Conservation (phyloP, 495 filamentous ascomycete species). For the Penicillium steckii region DNA sequence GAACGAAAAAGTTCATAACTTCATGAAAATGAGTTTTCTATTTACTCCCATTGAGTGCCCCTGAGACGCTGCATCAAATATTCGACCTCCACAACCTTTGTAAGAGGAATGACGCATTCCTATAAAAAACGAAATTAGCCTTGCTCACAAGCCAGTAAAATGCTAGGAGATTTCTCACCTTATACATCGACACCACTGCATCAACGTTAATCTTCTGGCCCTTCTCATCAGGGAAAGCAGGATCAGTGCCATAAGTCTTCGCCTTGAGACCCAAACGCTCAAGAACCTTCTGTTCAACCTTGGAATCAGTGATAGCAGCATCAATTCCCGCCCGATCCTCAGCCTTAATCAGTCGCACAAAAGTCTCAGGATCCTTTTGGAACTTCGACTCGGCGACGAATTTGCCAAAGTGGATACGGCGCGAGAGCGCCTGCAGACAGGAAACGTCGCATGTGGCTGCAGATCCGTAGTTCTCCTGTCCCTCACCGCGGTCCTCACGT, state of each 20-base stretch:
- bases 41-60: conserved; percentile 61
- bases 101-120: conserved; percentile 93
- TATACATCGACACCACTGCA: conserved; percentile 92
- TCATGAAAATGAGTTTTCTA: conserved; percentile 14
- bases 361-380: conserved; percentile 73
- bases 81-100: conserved; percentile 95
- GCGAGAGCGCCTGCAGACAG: conserved; percentile 86
- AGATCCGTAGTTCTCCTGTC: conserved; percentile 93
- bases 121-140: conserved; percentile 32
- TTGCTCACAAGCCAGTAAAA: not conserved
- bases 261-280: conserved; percentile 88
- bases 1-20: conserved; percentile 22
- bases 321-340: conserved; percentile 79
- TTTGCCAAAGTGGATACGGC: conserved; percentile 96
- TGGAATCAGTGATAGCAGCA: conserved; percentile 83
- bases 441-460: conserved; percentile 87
- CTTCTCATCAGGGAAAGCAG: conserved; percentile 57
- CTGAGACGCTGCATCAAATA: conserved; percentile 93
- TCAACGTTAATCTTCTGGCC: conserved; percentile 83
- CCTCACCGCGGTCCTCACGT: conserved; percentile 75
- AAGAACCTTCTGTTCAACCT: conserved; percentile 89
- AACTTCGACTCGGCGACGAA: conserved; percentile 99
- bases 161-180: conserved; percentile 52
- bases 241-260: conserved; percentile 92
- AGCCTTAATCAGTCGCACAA: conserved; percentile 74